Evolutionary conservation across 208 protist genomes (phyloP).

Genomic region (Leishmania tropica): DNA sequence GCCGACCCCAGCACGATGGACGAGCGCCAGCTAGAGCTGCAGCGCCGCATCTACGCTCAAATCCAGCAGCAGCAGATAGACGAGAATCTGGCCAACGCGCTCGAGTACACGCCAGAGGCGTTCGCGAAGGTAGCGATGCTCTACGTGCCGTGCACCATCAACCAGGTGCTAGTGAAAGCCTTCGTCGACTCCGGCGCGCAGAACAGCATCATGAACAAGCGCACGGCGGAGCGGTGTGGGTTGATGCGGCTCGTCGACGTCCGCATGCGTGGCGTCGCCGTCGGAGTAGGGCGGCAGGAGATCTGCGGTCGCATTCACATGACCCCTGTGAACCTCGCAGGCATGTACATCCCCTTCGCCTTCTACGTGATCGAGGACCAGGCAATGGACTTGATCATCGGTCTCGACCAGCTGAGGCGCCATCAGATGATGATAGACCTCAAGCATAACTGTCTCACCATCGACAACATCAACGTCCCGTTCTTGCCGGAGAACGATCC

Average conservation of each 20-base stretch:
- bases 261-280: conserved; percentile 79
- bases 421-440: conserved; percentile 86
- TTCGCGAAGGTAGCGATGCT: conserved; percentile 93
- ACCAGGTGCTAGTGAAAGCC: conserved; percentile 91
- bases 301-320: conserved; percentile 95
- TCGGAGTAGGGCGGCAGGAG: conserved; percentile 88
- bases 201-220: conserved; percentile 80
- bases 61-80: conserved; percentile 89
- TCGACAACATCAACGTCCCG: conserved; percentile 44
- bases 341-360: conserved; percentile 75
- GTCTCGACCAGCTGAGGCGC: conserved; percentile 94
- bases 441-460: conserved; percentile 45
- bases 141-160: conserved; percentile 92
- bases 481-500: conserved; percentile 72
- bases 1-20: conserved; percentile 23
- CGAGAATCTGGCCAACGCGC: conserved; percentile 87
- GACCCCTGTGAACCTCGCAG: conserved; percentile 75
- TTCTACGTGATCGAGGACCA: conserved; percentile 92
- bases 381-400: conserved; percentile 93
- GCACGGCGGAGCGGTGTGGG: conserved; percentile 85
- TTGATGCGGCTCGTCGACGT: conserved; percentile 91
- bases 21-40: conserved; percentile 68
- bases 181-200: conserved; percentile 94
- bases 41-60: conserved; percentile 75
- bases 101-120: conserved; percentile 95